Conservation (phyloP, 176 grass and related monocot species). For the Hordeum vulgare region DNA sequence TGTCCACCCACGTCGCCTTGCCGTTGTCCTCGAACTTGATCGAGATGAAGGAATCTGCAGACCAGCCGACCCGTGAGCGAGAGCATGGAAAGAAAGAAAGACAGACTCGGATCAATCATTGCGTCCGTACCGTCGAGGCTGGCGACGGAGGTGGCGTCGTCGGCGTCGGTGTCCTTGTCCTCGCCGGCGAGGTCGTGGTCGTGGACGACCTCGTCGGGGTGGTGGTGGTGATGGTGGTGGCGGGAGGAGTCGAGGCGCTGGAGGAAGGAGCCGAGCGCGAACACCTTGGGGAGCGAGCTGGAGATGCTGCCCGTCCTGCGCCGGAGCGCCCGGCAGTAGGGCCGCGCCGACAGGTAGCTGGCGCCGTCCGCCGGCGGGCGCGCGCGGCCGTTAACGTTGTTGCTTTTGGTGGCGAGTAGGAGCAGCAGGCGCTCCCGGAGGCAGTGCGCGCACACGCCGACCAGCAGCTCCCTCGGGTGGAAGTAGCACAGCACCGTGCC, state of each 20-base stretch:
- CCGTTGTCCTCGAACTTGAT: slow-evolving; percentile 99
- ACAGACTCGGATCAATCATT: background rate
- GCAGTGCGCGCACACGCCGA: slow-evolving; percentile 77
- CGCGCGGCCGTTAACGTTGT: background rate
- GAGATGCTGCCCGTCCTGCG: slow-evolving; percentile 36
- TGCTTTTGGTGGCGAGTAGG: slow-evolving; percentile 41
- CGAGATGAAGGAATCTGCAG: slow-evolving; percentile 84
- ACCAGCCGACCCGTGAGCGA: background rate
- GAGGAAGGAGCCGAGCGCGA: slow-evolving; percentile 67
- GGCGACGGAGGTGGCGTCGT: slow-evolving; percentile 28
- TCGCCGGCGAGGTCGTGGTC: background rate
- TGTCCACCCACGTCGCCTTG: slow-evolving; percentile 50
- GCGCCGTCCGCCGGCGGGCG: background rate
- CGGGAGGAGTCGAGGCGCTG: slow-evolving; percentile 62
- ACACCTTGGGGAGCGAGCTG: slow-evolving; percentile 49
- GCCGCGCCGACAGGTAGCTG: background rate
- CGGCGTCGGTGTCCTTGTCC: background rate
- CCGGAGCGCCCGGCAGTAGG: slow-evolving; percentile 17
- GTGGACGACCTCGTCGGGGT: background rate
- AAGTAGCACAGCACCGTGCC: slow-evolving; percentile 38
- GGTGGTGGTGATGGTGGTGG: background rate
- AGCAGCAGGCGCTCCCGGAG: slow-evolving; percentile 74
- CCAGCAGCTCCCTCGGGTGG: slow-evolving; percentile 53
- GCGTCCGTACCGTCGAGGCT: slow-evolving; percentile 58
- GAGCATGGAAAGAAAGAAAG: background rate